Evolutionary conservation across 176 grass and related monocot species (phyloP), one percentile per base, ranked within the genome.

Genomic region (Phoenix dactylifera): DNA sequence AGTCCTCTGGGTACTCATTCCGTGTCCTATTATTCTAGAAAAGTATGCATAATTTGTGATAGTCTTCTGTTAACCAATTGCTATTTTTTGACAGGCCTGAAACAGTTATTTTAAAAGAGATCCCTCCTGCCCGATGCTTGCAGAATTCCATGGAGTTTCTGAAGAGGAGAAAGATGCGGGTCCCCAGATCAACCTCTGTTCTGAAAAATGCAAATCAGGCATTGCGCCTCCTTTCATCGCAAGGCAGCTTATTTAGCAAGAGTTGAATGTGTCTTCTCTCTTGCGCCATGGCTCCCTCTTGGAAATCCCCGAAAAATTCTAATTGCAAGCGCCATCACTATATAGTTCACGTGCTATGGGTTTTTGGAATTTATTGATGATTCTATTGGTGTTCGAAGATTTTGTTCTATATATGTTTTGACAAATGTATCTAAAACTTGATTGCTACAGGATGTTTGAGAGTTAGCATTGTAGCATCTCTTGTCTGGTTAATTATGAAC

Each of bases 71-170:
- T 67, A 54, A 57, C 15, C 12, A 15, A n/a, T 22, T 4, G 35
- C 35, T 61, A 58, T 73, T 65, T 65, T 30, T 74, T 81, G 44
- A 83, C 72, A 98, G 87, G 76, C 82, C 93, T 68, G 76, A 98
- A 58, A 92, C 60, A 23, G 58, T 98, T 52, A 32, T 98, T 51
- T 44, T 98, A 70, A 92, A 84, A 52, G 84, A 92, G 72, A 83
- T 92, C 24, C 63, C 49, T 4, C 56, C 79, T 6, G 70, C 71
- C 0, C 73, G 81, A 24, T 86, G 79, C 18, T 28, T 98, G 65
- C 57, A 70, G 62, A 88, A 76, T 28, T 89, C 84, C 15, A 66
- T 85, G 4, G 79, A 83, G 54, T 98, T 92, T 79, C 69, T 92
- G 69, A 71, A 81, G 35, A 70, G 7, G 55, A 85, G 87, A 74